Percentiles rank a stretch among this genome's conserved stretches.
Conservation (phyloP, 2,329 filamentous ascomycete genomes). For the Pseudogymnoascus sp. region DNA sequence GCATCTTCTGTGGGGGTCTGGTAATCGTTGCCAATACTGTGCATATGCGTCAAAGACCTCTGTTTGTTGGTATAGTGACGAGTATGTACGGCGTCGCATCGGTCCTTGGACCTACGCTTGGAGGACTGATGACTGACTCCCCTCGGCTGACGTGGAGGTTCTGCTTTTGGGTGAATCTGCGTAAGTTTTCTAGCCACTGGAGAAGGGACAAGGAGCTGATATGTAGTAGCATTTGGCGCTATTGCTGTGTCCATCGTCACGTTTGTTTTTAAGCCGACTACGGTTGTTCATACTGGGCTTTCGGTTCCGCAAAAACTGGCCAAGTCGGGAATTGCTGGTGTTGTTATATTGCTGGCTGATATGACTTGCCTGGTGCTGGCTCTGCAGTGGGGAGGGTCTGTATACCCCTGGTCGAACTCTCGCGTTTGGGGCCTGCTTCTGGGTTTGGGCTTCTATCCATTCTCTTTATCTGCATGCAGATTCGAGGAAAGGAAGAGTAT, state of each 20-base stretch:
- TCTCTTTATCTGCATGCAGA: constrained; percentile 9
- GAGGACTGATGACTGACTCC: constrained; percentile 33
- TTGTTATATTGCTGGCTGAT: constrained; percentile 28
- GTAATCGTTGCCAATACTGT: constrained; percentile 23
- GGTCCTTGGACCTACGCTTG: constrained; percentile 27
- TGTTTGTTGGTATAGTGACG: constrained; percentile 17
- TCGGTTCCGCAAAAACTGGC: neutral
- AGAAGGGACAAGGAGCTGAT: constrained; percentile 12
- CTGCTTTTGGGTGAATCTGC: constrained; percentile 27
- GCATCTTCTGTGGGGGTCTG: constrained; percentile 26
- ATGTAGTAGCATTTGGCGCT: constrained; percentile 9
- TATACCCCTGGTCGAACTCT: constrained; percentile 30
- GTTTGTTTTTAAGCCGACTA: neutral
- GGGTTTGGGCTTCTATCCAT: constrained; percentile 19
- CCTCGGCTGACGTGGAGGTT: constrained; percentile 24
- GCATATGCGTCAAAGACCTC: constrained; percentile 16
- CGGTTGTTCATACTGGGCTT: neutral
- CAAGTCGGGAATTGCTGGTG: neutral
- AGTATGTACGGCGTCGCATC: constrained; percentile 21
- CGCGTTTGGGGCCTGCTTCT: constrained; percentile 29
- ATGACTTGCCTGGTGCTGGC: constrained; percentile 10
- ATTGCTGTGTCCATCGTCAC: neutral
- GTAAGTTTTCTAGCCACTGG: neutral
- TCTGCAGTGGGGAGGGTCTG: constrained; percentile 35
- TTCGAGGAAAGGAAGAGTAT: neutral